Percentiles rank a stretch among this genome's conserved stretches.
phyloP scores from a whole-genome alignment of 345 rosid genomes.

The Camelina laxa region DNA sequence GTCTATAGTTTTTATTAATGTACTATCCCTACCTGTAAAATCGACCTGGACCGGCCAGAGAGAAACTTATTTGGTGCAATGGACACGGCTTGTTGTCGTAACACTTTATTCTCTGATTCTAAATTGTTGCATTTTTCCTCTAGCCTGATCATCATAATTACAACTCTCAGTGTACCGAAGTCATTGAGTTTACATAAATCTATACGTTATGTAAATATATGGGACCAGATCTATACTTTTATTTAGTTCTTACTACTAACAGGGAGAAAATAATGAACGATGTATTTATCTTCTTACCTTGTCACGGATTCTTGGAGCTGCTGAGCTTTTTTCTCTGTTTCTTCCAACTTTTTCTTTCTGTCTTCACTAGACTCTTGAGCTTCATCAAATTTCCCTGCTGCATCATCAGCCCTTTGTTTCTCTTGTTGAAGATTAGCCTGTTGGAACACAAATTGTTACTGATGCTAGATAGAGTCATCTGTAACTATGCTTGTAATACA shows the following conservation, averaged over 20 bases:
- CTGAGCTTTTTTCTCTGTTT: slow-evolving; percentile 67
- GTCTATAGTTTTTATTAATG: not conserved
- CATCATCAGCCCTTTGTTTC: slow-evolving; percentile 65
- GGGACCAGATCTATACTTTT: not conserved
- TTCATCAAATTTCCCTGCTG: slow-evolving; percentile 58
- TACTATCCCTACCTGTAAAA: slow-evolving; percentile 61
- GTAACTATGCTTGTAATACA: not conserved
- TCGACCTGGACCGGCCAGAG: slow-evolving; percentile 89
- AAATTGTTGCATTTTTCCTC: slow-evolving; percentile 81
- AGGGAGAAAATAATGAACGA: not conserved
- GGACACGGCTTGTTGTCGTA: slow-evolving; percentile 88
- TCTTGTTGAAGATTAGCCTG: slow-evolving; percentile 67
- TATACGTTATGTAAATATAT: not conserved
- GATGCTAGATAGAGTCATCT: not conserved
- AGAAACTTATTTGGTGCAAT: slow-evolving; percentile 89
- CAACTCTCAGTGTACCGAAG: not conserved
- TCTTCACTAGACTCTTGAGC: slow-evolving; percentile 57
- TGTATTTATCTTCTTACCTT: slow-evolving; percentile 46
- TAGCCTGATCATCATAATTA: slow-evolving; percentile 51
- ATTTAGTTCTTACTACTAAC: not conserved
- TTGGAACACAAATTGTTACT: not conserved
- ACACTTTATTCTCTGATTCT: slow-evolving; percentile 90
- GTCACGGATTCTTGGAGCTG: slow-evolving; percentile 76
- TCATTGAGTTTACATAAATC: not conserved
- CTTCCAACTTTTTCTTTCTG: slow-evolving; percentile 60